Evolutionary conservation across 495 filamentous ascomycete species (phyloP).

Genomic region (Diplogelasinospora grovesii): DNA sequence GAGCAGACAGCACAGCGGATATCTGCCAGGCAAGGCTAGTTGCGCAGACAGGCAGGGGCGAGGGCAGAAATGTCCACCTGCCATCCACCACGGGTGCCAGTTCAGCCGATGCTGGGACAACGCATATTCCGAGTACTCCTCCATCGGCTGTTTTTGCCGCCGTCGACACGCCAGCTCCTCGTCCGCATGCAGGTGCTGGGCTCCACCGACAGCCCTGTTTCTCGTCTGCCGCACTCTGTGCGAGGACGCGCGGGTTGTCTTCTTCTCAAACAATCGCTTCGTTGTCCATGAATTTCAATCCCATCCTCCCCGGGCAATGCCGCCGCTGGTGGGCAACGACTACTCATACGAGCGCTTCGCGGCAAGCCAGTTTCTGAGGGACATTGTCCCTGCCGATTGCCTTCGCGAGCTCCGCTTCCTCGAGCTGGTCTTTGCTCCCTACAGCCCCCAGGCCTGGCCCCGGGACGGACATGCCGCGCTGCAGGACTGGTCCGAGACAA

Average conservation of each 20-base stretch:
- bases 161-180: slow-evolving; percentile 3
- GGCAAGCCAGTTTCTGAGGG: not conserved
- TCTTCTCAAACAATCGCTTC: slow-evolving; percentile 7
- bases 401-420: slow-evolving; percentile 4
- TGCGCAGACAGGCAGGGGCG: not conserved
- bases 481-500: slow-evolving; percentile 1
- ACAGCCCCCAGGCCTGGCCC: not conserved
- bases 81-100: not conserved
- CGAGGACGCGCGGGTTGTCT: slow-evolving; percentile 4
- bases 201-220: slow-evolving; percentile 3
- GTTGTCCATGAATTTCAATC: not conserved
- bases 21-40: not conserved
- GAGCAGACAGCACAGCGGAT: slow-evolving; percentile 6
- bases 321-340: not conserved
- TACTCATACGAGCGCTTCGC: not conserved
- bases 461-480: not conserved
- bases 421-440: slow-evolving; percentile 4
- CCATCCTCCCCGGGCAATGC: not conserved
- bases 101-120: not conserved
- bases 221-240: slow-evolving; percentile 1
- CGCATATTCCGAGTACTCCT: not conserved
- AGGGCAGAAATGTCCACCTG: not conserved
- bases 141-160: slow-evolving; percentile 3
- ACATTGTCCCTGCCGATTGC: not conserved
- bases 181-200: slow-evolving; percentile 6